Evolutionary conservation across 2,329 filamentous ascomycete species (phyloP), one percentile per base, ranked within the genome.

Genomic region (Botrytis paeoniae): DNA sequence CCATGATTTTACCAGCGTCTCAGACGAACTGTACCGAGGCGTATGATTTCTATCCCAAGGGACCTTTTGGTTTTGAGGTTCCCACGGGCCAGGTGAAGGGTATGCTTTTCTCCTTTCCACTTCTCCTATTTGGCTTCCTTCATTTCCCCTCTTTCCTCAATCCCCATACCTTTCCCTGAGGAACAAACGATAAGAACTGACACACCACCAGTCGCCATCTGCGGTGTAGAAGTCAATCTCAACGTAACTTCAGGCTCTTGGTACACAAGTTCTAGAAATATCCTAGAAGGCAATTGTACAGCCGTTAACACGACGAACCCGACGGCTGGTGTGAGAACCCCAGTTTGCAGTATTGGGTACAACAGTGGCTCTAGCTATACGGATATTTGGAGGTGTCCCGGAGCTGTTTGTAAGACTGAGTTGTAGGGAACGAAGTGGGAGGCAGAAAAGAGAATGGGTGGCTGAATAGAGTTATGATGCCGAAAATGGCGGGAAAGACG

Each of bases 41-140:
- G 7, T 68, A 68, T 54, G 64, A 68, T 29, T 68, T 68, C 39
- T 68, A 68, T 41, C 64, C 64, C 9, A 68, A 54, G 25, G 64
- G 64, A 5, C 64, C 64, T 29, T 68, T 68, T 68, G 64, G 64
- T 7, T 68, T 68, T 54, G 25, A 54, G 4, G 35, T 7, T 29
- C 64, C 64, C 10, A 68, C 64, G 2, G 64, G 64, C n/a, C 25
- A 39, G 16, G 45, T 68, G 5, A 48, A 68, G 18, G 45, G 64
- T 54, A 66, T 39, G 64, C 29, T 22, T 39, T 51, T 18, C 12
- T 64, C 18, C 39, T 18, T 5, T 22, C 61, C 1, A 29, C 16
- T 41, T 43, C 39, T 20, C 37, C 14, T 14, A 10, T 32, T 22
- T 16, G 0, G 12, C n/a, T 14, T 29, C 12, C 3, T 1, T 12